Base-by-base conservation (phyloP, 176 grass and related monocot genomes). In the Saccharum spontaneum region DNA sequence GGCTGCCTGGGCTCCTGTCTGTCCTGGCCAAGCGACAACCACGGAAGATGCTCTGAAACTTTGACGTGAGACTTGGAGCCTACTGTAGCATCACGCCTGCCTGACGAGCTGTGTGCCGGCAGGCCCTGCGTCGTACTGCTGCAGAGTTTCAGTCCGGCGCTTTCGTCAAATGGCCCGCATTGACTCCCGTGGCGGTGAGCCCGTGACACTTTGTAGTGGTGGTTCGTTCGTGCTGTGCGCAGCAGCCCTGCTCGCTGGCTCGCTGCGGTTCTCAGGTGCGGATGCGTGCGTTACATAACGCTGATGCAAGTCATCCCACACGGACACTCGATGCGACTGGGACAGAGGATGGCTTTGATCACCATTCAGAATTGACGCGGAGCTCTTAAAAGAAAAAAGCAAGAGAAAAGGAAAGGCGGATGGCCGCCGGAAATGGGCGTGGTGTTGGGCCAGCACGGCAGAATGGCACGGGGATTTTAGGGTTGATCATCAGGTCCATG, bases 31-130 rank as follows among this genome's bases (percentile, higher is more conserved):
- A 49, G 49, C 30, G 50, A 69, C 31, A n/a, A 6, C 57, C 57
- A 1, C n/a, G 57, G 67, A 74, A 81, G 39, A 80, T 76, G 77
- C 77, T 39, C 49, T 34, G 14, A 78, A 75, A 12, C 44, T 49
- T 76, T 70, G 76, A 48, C 76, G 34, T 30, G 28, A 20, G 34
- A 30, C 38, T 62, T 72, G 34, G 34, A 36, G 34, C 34, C 34
- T 36, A 36, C 34, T 4, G 34, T 4, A 36, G 34, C 34, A 0
- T 36, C 34, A 36, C 28, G 28, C 28, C 28, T 34, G 34, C 37
- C 40, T 41, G 40, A 62, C 30, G 76, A 63, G 39, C 71, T 65
- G 41, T 10, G 26, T 33, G 28, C 37, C 16, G 1, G 18, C 73
- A 23, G 16, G 16, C 15, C 31, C 5, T 13, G 62, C 34, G 0